These are phyloP conservation scores for Hypoxylon sp. DNA, from an alignment of 2,329 filamentous ascomycete genomes.

Conservation along the genomic window DNA sequence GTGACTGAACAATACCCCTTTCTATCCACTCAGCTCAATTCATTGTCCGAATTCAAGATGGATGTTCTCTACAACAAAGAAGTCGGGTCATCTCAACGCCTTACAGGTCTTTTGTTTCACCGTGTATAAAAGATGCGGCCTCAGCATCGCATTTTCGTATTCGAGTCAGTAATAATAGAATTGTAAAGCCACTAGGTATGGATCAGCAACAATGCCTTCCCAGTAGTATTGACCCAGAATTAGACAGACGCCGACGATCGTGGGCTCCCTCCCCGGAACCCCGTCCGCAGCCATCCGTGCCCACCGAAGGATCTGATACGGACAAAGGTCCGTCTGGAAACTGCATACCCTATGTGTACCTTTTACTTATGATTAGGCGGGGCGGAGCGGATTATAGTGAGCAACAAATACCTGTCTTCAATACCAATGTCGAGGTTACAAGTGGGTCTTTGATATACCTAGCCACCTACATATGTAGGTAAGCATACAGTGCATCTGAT, in stretches of 20 bases:
- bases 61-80: constrained; percentile 14
- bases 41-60: constrained; percentile 12
- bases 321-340: background rate
- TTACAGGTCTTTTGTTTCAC: background rate
- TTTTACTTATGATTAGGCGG: background rate
- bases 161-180: background rate
- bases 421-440: background rate
- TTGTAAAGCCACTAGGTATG: constrained; percentile 3
- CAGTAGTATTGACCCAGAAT: constrained; percentile 11
- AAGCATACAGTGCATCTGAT: background rate
- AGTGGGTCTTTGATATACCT: background rate
- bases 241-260: constrained; percentile 43
- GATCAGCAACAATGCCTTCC: background rate
- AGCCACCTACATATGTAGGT: background rate
- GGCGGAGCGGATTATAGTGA: background rate
- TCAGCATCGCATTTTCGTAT: background rate
- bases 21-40: constrained; percentile 3
- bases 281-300: constrained; percentile 28
- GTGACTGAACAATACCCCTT: constrained; percentile 4
- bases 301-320: constrained; percentile 9
- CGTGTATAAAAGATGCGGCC: background rate
- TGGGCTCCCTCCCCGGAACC: constrained; percentile 49
- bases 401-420: background rate
- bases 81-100: background rate
- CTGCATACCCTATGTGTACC: background rate